Conservation (phyloP, 768 basidiomycete species). For the Mycena rebaudengoi region DNA sequence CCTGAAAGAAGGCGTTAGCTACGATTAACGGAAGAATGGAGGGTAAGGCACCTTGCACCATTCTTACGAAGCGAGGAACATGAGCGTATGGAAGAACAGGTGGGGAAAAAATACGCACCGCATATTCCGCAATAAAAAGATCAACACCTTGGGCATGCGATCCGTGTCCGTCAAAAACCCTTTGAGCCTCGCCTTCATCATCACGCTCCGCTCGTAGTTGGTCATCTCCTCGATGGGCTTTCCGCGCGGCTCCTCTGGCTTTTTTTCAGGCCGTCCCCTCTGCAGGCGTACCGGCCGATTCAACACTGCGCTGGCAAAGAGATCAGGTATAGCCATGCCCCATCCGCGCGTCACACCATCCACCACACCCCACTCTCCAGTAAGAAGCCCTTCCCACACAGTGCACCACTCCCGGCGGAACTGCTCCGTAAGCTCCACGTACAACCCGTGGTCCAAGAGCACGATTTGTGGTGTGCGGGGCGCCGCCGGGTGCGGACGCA, state of each 20-base stretch:
- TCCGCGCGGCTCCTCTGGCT: conserved; percentile 34
- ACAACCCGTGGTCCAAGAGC: conserved; percentile 92
- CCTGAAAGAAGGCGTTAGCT: conserved; percentile 43
- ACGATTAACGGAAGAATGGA: conserved; percentile 26
- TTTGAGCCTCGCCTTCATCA: conserved; percentile 73
- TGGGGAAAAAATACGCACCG: conserved; percentile 45
- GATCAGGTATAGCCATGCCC: conserved; percentile 76
- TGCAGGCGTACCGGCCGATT: conserved; percentile 64
- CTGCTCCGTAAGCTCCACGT: conserved; percentile 71
- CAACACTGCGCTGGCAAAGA: conserved; percentile 78
- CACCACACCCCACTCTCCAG: conserved; percentile 62
- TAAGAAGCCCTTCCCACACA: conserved; percentile 76
- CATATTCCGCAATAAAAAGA: conserved; percentile 83
- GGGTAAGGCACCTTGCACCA: conserved; percentile 55
- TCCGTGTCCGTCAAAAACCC: conserved; percentile 78
- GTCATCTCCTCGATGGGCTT: conserved; percentile 46
- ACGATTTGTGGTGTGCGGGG: conserved; percentile 69
- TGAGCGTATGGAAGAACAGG: neutral
- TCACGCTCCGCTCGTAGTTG: conserved; percentile 74
- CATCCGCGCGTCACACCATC: conserved; percentile 62
- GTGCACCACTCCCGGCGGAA: conserved; percentile 82
- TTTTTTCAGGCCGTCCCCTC: conserved; percentile 41
- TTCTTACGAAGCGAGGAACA: conserved; percentile 31
- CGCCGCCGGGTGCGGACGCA: conserved; percentile 62
- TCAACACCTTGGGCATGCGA: conserved; percentile 78